Base-by-base conservation (phyloP, 164 flowering plant species). In the Nymphaea colorata region DNA sequence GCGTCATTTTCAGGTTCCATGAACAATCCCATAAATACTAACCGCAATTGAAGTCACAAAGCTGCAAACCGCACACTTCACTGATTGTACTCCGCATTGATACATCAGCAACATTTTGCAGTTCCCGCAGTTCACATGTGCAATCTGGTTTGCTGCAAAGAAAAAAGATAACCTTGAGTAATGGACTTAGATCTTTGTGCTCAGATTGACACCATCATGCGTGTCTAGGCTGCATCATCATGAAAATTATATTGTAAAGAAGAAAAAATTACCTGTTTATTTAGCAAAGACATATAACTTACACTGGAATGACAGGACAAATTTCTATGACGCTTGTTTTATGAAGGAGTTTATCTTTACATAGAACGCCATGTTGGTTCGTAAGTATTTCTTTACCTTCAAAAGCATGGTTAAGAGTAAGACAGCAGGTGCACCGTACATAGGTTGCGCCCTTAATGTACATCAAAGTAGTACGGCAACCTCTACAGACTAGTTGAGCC, bases 371-470 rank as follows among this genome's bases (percentile, higher is more conserved):
- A 25, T 25, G 36, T 25, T 25, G 36, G 36, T 25, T 25, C 36
- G 36, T 25, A 25, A 25, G 36, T 25, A 25, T 25, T 25, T 25
- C 36, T 14, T 66, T 79, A 91, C 97, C 97, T 86, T 89, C 96
- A 74, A 87, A 25, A 64, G 96, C 93, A 43, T 89, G 84, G 73
- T 91, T 91, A 65, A 91, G 75, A 3, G 97, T 91, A 80, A 87
- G 96, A 74, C 97, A 91, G 71, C 97, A 89, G 51, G 97, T 89
- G 71, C 97, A 91, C 67, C 86, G 93, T 5, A 91, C 97, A 43
- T 93, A 89, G 14, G 91, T 87, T 65, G 97, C 97, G 59, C 97
- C 97, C 17, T 93, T 88, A 45, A 87, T 89, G 81, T 91, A 89
- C 97, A 89, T 91, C 68, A 91, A 80, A 65, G 86, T 77, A 45